Conservation (phyloP, 768 basidiomycete species). For the Myochromella boudieri region DNA sequence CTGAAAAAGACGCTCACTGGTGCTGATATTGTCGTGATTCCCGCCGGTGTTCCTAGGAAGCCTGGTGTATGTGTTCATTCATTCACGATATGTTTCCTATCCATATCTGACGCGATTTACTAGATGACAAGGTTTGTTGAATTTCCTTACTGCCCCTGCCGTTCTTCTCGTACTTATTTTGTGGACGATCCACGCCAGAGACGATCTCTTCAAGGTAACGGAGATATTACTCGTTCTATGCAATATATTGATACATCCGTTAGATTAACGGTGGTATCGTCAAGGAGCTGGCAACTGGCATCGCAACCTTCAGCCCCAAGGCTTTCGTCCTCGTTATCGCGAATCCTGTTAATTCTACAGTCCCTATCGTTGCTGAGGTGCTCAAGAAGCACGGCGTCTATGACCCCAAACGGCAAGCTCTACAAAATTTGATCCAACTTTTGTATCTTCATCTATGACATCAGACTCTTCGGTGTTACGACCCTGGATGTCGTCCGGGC, state of each 20-base stretch:
- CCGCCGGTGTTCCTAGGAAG: slow-evolving; percentile 95
- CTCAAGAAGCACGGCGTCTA: slow-evolving; percentile 92
- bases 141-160: background rate
- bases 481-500: slow-evolving; percentile 97
- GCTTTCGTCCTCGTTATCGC: slow-evolving; percentile 96
- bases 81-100: slow-evolving; percentile 7
- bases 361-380: slow-evolving; percentile 94
- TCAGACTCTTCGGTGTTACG: slow-evolving; percentile 94
- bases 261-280: slow-evolving; percentile 99
- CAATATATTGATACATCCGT: background rate
- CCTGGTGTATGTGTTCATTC: slow-evolving; percentile 65
- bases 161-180: slow-evolving; percentile 15
- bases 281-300: slow-evolving; percentile 86
- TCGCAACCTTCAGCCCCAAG: slow-evolving; percentile 81
- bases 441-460: background rate
- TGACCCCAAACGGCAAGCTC: slow-evolving; percentile 80
- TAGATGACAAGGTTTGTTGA: slow-evolving; percentile 54
- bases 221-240: background rate
- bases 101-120: slow-evolving; percentile 12
- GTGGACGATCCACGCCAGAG: slow-evolving; percentile 50
- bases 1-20: slow-evolving; percentile 81
- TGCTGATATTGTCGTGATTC: slow-evolving; percentile 91
- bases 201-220: slow-evolving; percentile 90
- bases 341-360: slow-evolving; percentile 99
- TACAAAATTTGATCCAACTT: background rate